Conservation (phyloP, 2,329 filamentous ascomycete genomes). For the Teratosphaeriaceae sp. region DNA sequence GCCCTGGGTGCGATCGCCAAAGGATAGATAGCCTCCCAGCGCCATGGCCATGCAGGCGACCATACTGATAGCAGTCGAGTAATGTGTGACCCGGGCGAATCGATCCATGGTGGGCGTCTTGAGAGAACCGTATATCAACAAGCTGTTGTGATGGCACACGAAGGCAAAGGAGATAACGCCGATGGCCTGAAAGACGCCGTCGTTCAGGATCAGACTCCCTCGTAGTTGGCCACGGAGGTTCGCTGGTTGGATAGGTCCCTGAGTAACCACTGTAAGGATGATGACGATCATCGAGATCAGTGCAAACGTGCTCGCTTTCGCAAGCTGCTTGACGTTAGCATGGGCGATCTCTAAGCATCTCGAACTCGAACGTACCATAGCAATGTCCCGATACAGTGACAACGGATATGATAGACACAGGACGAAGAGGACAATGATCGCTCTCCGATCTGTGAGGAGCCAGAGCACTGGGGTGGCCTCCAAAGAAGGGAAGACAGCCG, state of each 20-base stretch:
- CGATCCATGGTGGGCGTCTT: slow-evolving; percentile 92
- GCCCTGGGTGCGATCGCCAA: slow-evolving; percentile 83
- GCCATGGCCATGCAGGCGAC: slow-evolving; percentile 87
- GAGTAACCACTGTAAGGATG: slow-evolving; percentile 76
- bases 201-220: slow-evolving; percentile 68
- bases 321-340: slow-evolving; percentile 54
- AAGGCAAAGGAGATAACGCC: slow-evolving; percentile 95
- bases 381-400: slow-evolving; percentile 91
- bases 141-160: slow-evolving; percentile 85
- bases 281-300: slow-evolving; percentile 91
- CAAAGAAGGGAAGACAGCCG: slow-evolving; percentile 73
- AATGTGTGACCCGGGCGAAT: slow-evolving; percentile 88
- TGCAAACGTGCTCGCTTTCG: slow-evolving; percentile 90
- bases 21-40: slow-evolving; percentile 81
- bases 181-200: slow-evolving; percentile 88
- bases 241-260: slow-evolving; percentile 67
- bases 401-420: slow-evolving; percentile 83
- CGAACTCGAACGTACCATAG: slow-evolving; percentile 59
- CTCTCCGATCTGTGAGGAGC: slow-evolving; percentile 72
- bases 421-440: slow-evolving; percentile 82
- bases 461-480: slow-evolving; percentile 68
- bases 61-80: slow-evolving; percentile 84
- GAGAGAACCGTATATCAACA: slow-evolving; percentile 94
- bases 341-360: background rate
- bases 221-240: slow-evolving; percentile 67